Conservation (phyloP, 768 basidiomycete species). For the Sporobolomyces roseus region DNA sequence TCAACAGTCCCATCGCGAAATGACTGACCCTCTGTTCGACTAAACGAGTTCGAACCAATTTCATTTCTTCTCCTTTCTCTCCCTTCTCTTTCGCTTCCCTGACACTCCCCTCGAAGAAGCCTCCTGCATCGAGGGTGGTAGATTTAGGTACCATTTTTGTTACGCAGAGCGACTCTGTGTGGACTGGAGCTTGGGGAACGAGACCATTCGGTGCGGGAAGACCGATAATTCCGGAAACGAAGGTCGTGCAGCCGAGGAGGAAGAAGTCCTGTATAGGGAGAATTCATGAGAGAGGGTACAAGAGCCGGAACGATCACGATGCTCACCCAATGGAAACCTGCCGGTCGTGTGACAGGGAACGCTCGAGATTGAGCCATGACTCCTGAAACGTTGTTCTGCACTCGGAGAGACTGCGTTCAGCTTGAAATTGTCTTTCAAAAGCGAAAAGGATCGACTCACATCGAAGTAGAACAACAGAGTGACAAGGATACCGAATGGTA, state of each 20-base stretch:
- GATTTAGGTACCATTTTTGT: constrained; percentile 34
- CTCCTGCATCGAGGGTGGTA: constrained; percentile 25
- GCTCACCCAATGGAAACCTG: constrained; percentile 54
- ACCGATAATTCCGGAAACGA: constrained; percentile 72
- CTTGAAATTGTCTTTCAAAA: no score
- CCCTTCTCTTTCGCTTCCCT: constrained; percentile 24
- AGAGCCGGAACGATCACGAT: no score
- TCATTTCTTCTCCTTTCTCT: constrained; percentile 34
- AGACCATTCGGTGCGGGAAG: constrained; percentile 74
- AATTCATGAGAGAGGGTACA: no score
- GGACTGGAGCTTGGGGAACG: constrained; percentile 70
- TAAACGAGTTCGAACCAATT: constrained; percentile 57
- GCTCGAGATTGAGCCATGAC: constrained; percentile 85
- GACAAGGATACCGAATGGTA: constrained; percentile 80
- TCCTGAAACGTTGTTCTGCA: constrained; percentile 62
- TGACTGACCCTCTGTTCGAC: constrained; percentile 94
- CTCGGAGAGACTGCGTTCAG: no score
- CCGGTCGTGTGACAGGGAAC: constrained; percentile 84
- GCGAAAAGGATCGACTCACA: no score
- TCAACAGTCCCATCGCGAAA: constrained; percentile 65
- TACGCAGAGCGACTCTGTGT: constrained; percentile 66
- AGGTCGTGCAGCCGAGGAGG: constrained; percentile 81
- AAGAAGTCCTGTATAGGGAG: constrained; percentile 66
- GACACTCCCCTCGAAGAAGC: constrained; percentile 39
- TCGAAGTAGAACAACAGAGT: constrained; percentile 95